A percentile compares a stretch with the other conserved stretches of the same genome.
phyloP scores from a whole-genome alignment of 2,329 filamentous ascomycete species.

The Lachnellula cervina region DNA sequence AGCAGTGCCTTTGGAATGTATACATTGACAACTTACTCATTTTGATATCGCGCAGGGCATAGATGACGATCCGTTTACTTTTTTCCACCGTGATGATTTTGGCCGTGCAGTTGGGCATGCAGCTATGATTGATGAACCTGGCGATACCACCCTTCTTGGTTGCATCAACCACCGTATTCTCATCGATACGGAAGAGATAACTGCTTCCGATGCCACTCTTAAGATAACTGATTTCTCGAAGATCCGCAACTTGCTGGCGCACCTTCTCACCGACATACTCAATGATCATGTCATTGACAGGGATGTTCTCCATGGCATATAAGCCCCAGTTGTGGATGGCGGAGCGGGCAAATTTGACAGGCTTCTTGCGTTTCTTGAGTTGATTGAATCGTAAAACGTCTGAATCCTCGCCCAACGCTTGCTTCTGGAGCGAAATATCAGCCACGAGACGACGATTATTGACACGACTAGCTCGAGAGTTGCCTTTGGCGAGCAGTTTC shows the following conservation, averaged over 20 bases:
- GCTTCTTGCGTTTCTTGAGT: conserved; percentile 98
- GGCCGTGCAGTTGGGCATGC: conserved; percentile 95
- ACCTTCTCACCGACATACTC: conserved; percentile 99
- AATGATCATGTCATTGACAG: conserved; percentile 98
- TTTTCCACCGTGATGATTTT: conserved; percentile 99
- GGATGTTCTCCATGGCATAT: conserved; percentile 96
- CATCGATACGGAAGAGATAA: conserved; percentile 96
- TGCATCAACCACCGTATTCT: conserved; percentile 94
- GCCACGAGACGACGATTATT: conserved; percentile 93
- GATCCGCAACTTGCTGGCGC: conserved; percentile 92
- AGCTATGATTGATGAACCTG: conserved; percentile 97
- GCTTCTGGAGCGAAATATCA: conserved; percentile 93
- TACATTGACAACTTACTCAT: conserved; percentile 67
- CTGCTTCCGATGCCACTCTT: conserved; percentile 96
- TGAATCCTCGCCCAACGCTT: conserved; percentile 74
- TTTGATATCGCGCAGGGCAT: conserved; percentile 89
- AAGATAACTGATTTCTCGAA: conserved; percentile 85
- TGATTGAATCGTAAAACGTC: conserved; percentile 97
- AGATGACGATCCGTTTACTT: conserved; percentile 97
- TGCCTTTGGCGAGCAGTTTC: conserved; percentile 78
- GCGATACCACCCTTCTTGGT: conserved; percentile 98
- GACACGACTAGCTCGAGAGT: conserved; percentile 87
- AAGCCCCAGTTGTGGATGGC: conserved; percentile 99
- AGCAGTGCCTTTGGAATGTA: conserved; percentile 6
- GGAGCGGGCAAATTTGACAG: conserved; percentile 93